A percentile compares a stretch with the other conserved stretches of the same genome.
Conservation (phyloP, 768 basidiomycete species). For the Mycena indigotica region DNA sequence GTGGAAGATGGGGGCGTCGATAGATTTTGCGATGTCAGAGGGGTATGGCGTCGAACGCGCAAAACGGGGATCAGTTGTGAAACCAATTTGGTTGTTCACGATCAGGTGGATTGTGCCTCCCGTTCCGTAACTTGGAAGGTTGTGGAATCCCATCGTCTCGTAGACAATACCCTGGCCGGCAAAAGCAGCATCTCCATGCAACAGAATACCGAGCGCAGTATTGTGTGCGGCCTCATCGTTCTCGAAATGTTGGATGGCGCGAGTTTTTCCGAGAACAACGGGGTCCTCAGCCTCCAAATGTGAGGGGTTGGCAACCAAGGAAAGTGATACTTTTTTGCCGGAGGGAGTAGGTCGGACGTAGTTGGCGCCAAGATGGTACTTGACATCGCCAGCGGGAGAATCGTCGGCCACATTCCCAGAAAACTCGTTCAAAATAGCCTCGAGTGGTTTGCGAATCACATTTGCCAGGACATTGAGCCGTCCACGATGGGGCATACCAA, state of each 20-base stretch:
- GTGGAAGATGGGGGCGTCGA: constrained; percentile 98
- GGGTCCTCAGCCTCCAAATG: constrained; percentile 97
- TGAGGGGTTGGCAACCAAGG: constrained; percentile 97
- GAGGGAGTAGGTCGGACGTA: constrained; percentile 97
- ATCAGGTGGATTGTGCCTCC: constrained; percentile 98
- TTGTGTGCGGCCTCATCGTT: constrained; percentile 77
- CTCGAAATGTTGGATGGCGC: constrained; percentile 94
- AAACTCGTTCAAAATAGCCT: constrained; percentile 98
- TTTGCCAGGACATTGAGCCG: constrained; percentile 97
- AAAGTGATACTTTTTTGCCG: constrained; percentile 96
- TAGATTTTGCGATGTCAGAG: constrained; percentile 97
- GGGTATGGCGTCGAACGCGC: constrained; percentile 97
- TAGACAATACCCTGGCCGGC: constrained; percentile 98
- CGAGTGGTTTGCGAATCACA: constrained; percentile 97
- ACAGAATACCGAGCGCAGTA: constrained; percentile 91
- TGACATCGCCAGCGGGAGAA: constrained; percentile 94
- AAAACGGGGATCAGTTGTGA: constrained; percentile 98
- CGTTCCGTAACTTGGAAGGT: constrained; percentile 92
- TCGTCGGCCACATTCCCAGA: constrained; percentile 72
- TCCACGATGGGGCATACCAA: constrained; percentile 99
- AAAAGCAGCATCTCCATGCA: constrained; percentile 98
- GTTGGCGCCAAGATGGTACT: constrained; percentile 98
- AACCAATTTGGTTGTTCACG: constrained; percentile 99
- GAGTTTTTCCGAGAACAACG: constrained; percentile 98
- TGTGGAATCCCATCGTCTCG: constrained; percentile 99